These are phyloP conservation scores for Sporothrix mexicana DNA, from an alignment of 2,329 filamentous ascomycete genomes.

Conservation along the genomic window DNA sequence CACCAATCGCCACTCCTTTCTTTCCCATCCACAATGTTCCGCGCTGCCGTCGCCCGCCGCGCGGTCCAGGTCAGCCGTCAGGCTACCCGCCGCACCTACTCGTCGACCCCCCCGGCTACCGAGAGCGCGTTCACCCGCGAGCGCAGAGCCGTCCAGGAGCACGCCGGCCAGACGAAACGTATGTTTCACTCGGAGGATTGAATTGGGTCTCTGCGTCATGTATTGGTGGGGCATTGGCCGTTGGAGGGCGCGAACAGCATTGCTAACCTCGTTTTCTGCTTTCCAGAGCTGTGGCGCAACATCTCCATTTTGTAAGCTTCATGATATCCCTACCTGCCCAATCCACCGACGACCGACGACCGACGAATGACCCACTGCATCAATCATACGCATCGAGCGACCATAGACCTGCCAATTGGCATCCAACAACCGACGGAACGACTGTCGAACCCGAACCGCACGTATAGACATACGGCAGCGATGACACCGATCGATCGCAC, in stretches of 20 bases:
- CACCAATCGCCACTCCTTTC: slow-evolving; percentile 22
- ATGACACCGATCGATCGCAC: too few species aligned
- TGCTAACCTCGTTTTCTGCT: slow-evolving; percentile 46
- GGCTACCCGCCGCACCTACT: slow-evolving; percentile 38
- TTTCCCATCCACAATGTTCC: slow-evolving; percentile 35
- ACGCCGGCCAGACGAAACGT: slow-evolving; percentile 86
- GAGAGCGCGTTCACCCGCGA: slow-evolving; percentile 96
- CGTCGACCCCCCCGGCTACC: slow-evolving; percentile 41
- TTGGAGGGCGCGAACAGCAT: neutral
- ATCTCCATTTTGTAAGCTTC: slow-evolving; percentile 86
- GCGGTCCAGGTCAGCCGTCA: slow-evolving; percentile 35
- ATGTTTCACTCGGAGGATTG: slow-evolving; percentile 48
- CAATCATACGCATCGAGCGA: too few species aligned
- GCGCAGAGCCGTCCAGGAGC: slow-evolving; percentile 86
- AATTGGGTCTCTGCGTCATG: neutral
- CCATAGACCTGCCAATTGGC: neutral
- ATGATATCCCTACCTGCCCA: neutral
- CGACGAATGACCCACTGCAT: neutral
- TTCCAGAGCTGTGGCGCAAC: slow-evolving; percentile 88
- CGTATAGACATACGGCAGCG: neutral
- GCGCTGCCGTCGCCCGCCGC: slow-evolving; percentile 36
- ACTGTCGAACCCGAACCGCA: neutral
- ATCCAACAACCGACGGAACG: too few species aligned
- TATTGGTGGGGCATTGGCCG: neutral
- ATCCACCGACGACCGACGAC: neutral